phyloP scores from a whole-genome alignment of 179 eudicot genomes.

The Drosera spatulata region DNA sequence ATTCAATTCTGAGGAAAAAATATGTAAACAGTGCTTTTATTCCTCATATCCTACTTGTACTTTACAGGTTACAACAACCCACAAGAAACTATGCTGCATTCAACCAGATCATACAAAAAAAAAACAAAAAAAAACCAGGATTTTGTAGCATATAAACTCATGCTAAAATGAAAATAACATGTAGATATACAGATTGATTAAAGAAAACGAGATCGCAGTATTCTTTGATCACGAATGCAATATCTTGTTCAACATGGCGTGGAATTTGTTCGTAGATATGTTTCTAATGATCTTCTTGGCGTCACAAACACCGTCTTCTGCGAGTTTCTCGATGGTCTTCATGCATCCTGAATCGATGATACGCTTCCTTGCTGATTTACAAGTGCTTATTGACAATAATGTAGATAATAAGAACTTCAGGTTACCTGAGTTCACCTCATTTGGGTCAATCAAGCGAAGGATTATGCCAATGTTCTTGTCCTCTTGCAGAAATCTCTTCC shows the following conservation, averaged over 20 bases:
- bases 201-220: neutral
- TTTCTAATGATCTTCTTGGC: slow-evolving; percentile 76
- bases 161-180: neutral
- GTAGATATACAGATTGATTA: slow-evolving; percentile 4
- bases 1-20: no score
- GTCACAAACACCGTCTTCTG: slow-evolving; percentile 68
- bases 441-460: slow-evolving; percentile 44
- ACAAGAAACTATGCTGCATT: no score
- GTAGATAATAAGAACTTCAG: slow-evolving; percentile 55
- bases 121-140: no score
- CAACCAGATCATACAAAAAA: no score
- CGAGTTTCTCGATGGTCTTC: slow-evolving; percentile 70
- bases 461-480: slow-evolving; percentile 44
- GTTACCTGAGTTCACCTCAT: slow-evolving; percentile 36
- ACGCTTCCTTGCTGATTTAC: slow-evolving; percentile 52
- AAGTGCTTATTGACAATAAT: slow-evolving; percentile 42
- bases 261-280: slow-evolving; percentile 53
- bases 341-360: slow-evolving; percentile 55
- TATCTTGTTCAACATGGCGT: slow-evolving; percentile 48
- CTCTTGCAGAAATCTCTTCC: slow-evolving; percentile 55
- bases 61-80: no score
- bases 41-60: no score
- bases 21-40: no score
- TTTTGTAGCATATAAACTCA: no score
- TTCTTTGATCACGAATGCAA: slow-evolving; percentile 46